Conservation (phyloP, 192 early-diverging fungal species). For the Backusella luteola region DNA sequence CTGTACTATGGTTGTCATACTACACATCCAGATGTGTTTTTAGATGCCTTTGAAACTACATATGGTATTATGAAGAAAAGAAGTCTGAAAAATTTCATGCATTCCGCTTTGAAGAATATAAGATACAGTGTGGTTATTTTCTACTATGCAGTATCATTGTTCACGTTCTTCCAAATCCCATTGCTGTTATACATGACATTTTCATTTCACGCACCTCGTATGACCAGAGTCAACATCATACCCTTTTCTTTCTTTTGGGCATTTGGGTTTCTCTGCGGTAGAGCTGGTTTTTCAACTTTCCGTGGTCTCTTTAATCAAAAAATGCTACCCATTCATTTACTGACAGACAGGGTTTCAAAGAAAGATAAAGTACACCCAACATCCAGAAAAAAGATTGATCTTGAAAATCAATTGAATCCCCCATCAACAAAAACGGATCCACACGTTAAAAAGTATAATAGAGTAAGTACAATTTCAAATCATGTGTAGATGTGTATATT, state of each 20-base stretch:
- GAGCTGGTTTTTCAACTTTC: conserved; percentile 17
- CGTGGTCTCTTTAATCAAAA: background rate
- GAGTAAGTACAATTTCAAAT: conserved; percentile 1
- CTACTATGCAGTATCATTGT: background rate
- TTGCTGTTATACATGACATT: conserved; percentile 13
- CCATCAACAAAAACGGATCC: conserved; percentile 18
- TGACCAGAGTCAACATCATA: conserved; percentile 9
- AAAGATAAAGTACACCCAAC: background rate
- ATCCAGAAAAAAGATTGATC: background rate
- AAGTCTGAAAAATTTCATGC: conserved; percentile 18
- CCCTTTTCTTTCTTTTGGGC: conserved; percentile 4
- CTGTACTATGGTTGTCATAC: conserved; percentile 10
- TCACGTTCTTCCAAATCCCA: conserved; percentile 11
- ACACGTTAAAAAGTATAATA: conserved; percentile 13
- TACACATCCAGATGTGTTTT: conserved; percentile 16
- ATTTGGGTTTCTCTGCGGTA: conserved; percentile 4
- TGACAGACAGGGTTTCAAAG: background rate
- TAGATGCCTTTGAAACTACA: conserved; percentile 1
- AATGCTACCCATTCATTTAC: conserved; percentile 14
- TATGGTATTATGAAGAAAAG: conserved; percentile 11
- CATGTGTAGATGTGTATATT: background rate
- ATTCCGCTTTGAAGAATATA: conserved; percentile 21
- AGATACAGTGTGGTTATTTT: conserved; percentile 14
- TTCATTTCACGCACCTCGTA: conserved; percentile 10
- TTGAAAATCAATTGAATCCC: background rate